Evolutionary conservation across 2,329 filamentous ascomycete species (phyloP), one percentile per base, ranked within the genome.

Genomic region (Pyricularia pennisetigena): DNA sequence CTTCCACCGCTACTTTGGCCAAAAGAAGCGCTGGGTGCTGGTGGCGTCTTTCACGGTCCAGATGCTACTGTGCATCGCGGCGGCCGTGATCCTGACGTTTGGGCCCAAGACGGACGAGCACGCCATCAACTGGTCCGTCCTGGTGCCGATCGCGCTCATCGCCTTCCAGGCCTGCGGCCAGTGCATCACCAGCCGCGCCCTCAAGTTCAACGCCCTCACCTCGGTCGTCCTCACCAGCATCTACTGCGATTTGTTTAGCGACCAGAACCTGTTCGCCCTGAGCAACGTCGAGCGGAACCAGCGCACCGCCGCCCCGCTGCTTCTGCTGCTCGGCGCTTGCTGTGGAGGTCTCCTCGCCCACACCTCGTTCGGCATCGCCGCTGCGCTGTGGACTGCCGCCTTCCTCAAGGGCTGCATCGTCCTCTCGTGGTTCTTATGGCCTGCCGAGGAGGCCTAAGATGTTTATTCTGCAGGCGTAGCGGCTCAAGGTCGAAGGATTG

Each of bases 211-310:
- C 69, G 86, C 88, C 2, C 79, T 94, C 24, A 93, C 91, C 0
- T 93, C 89, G 70, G 91, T 93, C 20, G 92, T 94, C 3, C 78
- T 95, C 69, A 94, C 92, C 0, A 93, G 90, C 75, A 88, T 92
- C 70, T 94, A 94, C 79, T 93, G 90, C 74, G 92, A 94, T 75
- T 74, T 94, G 24, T 92, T 92, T 72, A 90, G 88, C 1, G 90
- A 93, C 68, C 78, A 79, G 35, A 76, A 82, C 28, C 72, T 86
- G 3, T 82, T 68, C 32, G 64, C 35, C 26, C 65, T 74, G 9
- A 70, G 75, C 59, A 86, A 86, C 69, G 75, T 75, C 6, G 83
- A 86, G 74, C 75, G 84, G 35, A 86, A 86, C 71, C 79, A 82
- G 24, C 76, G 85, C 63, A 74, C 82, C 2, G 82, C 77, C 0